Conservation (phyloP, 1,284 basidiomycete genomes). For the Peniophora sp. region DNA sequence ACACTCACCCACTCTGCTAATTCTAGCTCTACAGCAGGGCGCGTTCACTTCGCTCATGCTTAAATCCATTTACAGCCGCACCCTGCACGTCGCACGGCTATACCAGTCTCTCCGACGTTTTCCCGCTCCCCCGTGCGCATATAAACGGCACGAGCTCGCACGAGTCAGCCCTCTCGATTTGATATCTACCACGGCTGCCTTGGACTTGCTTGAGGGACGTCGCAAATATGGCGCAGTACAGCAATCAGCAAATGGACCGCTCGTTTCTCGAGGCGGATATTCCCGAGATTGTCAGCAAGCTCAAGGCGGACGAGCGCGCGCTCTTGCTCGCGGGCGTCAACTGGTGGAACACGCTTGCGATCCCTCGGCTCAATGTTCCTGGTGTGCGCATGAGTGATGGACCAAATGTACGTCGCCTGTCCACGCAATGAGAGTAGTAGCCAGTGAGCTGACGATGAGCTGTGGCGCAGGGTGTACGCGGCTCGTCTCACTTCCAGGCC, state of each 20-base stretch:
- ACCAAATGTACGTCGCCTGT: slow-evolving; percentile 38
- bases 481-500: slow-evolving; percentile 56
- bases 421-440: background rate
- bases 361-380: slow-evolving; percentile 53
- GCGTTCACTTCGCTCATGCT: no score
- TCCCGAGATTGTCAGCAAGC: slow-evolving; percentile 40
- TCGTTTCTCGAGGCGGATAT: slow-evolving; percentile 48
- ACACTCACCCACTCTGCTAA: no score
- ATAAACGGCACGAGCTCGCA: background rate
- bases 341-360: slow-evolving; percentile 62
- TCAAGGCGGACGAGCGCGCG: slow-evolving; percentile 58
- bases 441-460: background rate
- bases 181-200: background rate
- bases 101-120: slow-evolving; percentile 14
- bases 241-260: slow-evolving; percentile 5
- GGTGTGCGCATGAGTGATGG: slow-evolving; percentile 60
- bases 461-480: slow-evolving; percentile 46
- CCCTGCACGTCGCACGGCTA: slow-evolving; percentile 1
- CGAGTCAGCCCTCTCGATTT: slow-evolving; percentile 4
- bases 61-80: no score
- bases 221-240: no score
- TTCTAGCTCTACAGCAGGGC: no score
- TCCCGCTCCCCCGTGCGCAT: slow-evolving; percentile 10
- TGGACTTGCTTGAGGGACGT: no score
- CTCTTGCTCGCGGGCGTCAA: slow-evolving; percentile 54